These are phyloP conservation scores for Plantago elongata DNA, from an alignment of 257 asterid genomes.

Conservation along the genomic window DNA sequence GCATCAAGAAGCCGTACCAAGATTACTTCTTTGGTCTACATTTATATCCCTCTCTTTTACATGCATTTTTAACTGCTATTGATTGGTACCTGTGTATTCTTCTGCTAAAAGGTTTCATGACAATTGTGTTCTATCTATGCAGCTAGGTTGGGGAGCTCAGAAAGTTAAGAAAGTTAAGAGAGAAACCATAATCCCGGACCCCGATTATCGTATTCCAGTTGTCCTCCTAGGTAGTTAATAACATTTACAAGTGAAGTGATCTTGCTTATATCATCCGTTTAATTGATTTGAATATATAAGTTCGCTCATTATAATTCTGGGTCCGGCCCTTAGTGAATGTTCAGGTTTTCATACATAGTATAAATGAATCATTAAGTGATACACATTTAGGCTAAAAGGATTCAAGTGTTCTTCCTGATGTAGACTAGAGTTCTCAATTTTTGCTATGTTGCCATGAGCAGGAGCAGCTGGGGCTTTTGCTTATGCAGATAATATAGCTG, in stretches of 20 bases:
- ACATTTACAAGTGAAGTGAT: not conserved
- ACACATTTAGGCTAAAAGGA: not conserved
- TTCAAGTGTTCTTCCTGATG: not conserved
- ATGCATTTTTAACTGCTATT: not conserved
- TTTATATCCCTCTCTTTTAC: slow-evolving; percentile 1
- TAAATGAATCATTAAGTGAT: not conserved
- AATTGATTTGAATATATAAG: not conserved
- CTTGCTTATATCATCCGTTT: not conserved
- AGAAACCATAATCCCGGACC: slow-evolving; percentile 70
- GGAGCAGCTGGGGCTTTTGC: slow-evolving; percentile 66
- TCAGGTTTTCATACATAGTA: too few species aligned
- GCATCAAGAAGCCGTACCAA: slow-evolving; percentile 28
- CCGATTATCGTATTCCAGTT: slow-evolving; percentile 79
- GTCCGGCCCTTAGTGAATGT: too few species aligned
- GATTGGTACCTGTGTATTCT: not conserved
- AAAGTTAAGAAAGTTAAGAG: slow-evolving; percentile 25
- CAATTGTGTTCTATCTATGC: slow-evolving; percentile 18
- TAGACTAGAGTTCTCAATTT: not conserved
- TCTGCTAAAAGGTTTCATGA: not conserved
- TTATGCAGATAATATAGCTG: slow-evolving; percentile 59
- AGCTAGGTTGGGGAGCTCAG: slow-evolving; percentile 56
- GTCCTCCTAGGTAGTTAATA: slow-evolving; percentile 63
- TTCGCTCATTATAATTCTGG: too few species aligned
- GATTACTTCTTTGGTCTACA: slow-evolving; percentile 52
- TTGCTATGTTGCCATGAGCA: slow-evolving; percentile 23